Evolutionary conservation across 371 early-diverging fungal species (phyloP).

Genomic region (Coemansia sp.): DNA sequence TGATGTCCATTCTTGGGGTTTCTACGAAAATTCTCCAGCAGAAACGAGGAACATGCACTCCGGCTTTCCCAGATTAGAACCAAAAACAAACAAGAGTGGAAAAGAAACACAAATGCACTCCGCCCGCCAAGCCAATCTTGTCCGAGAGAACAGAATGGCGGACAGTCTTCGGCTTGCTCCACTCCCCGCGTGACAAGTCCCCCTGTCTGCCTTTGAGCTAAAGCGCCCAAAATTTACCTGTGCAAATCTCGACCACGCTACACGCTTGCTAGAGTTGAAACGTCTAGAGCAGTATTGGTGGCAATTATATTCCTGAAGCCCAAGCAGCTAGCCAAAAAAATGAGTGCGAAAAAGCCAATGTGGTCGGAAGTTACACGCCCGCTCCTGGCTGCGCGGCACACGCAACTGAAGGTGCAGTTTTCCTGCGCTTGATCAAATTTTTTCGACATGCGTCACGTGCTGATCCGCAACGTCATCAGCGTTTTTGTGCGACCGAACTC

Average conservation of each 20-base stretch:
- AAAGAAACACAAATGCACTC: neutral
- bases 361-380: neutral
- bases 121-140: too few species aligned
- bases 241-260: neutral
- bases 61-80: neutral
- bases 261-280: neutral
- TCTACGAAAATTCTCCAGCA: neutral
- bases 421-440: neutral
- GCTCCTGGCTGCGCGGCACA: too few species aligned
- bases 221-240: neutral
- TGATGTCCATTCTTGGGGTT: constrained; percentile 22
- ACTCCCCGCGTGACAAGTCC: too few species aligned
- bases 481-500: neutral
- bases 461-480: neutral
- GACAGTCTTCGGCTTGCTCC: too few species aligned
- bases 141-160: too few species aligned
- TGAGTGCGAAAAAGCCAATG: neutral
- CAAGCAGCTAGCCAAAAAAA: too few species aligned
- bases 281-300: neutral
- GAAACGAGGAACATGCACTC: too few species aligned
- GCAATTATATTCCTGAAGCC: too few species aligned
- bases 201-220: too few species aligned
- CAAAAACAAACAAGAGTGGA: neutral
- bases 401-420: too few species aligned
- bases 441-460: neutral